A percentile compares a stretch with the other conserved stretches of the same genome.
Evolutionary conservation across 2,329 filamentous ascomycete species (phyloP).

Genomic region (Raffaelea ambrosiae): DNA sequence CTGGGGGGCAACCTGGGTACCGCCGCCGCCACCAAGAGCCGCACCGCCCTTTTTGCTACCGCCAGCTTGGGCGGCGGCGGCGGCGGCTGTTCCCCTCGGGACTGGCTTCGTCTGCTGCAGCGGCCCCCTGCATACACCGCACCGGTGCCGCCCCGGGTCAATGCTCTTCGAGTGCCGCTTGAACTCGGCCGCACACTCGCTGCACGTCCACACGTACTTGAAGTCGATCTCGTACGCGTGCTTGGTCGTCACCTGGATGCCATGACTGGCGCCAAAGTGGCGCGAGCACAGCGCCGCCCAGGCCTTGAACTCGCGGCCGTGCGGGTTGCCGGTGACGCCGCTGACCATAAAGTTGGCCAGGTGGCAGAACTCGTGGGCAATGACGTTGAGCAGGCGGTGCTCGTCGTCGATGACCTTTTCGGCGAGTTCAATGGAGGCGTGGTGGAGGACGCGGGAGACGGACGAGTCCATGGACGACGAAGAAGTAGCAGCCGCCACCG

Average conservation of each 20-base stretch:
- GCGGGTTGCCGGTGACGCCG: conserved; percentile 26
- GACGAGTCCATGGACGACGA: background rate
- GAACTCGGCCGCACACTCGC: conserved; percentile 59
- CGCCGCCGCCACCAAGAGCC: conserved; percentile 4
- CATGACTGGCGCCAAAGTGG: conserved; percentile 48
- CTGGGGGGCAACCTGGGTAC: conserved; percentile 9
- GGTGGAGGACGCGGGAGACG: conserved; percentile 38
- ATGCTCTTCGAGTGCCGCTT: conserved; percentile 83
- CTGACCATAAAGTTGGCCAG: conserved; percentile 85
- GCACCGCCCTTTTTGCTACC: background rate
- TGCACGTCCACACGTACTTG: conserved; percentile 83
- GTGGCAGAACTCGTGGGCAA: conserved; percentile 97
- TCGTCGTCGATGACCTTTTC: conserved; percentile 78
- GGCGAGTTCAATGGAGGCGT: conserved; percentile 80
- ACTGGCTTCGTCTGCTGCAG: conserved; percentile 73
- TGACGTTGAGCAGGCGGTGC: conserved; percentile 71
- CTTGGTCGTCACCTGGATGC: conserved; percentile 77
- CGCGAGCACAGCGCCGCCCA: conserved; percentile 29
- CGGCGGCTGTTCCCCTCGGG: conserved; percentile 41
- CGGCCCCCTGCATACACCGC: conserved; percentile 63
- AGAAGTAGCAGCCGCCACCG: background rate
- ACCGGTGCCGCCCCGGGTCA: conserved; percentile 61
- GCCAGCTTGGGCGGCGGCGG: background rate
- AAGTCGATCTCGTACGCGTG: conserved; percentile 86
- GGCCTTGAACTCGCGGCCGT: conserved; percentile 17